Base-by-base conservation (phyloP, 441 rosid genomes). In the Adansonia gregorii region DNA sequence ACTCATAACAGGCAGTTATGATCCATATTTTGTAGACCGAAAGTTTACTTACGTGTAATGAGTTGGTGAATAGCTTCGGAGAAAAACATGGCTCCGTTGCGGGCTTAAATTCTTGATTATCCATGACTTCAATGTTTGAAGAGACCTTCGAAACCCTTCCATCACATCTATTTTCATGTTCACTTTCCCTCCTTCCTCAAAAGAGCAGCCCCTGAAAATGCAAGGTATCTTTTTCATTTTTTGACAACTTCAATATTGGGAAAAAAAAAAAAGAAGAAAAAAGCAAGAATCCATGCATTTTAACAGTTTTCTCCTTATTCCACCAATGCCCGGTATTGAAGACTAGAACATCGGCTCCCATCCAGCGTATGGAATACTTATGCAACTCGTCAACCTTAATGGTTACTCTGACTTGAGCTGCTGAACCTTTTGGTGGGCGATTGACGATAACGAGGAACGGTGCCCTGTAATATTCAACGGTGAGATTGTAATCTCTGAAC, bases 321-420 rank as follows among this genome's bases (percentile, higher is more conserved):
- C 97, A 96, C 98, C 97, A 94, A 58, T 93, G 98, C 8, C 98
- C 98, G 5, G 91, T 80, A 60, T 89, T 93, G 86, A 94, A 90
- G 52, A 94, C 82, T 2, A 96, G 78, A 77, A 96, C 88, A 78
- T 94, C 84, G 0, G 97, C 94, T 5, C 88, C 98, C 3, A 61
- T 80, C 98, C 99, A 94, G 67, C 72, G 86, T 11, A 43, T 76
- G 4, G 95, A 89, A 72, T 83, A 88, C 95, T 95, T 89, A 76
- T 90, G 91, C 64, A 96, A 61, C 72, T 82, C 75, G 17, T 94
- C 97, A 0, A 96, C 88, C 78, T 88, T 84, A 66, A 93, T 65
- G 3, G 94, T 85, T 63, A 58, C 81, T 52, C 72, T 86, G 61
- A 93, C 79, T 8, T 80, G 70, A 12, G 69, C 17, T 0, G 94